Conservation (phyloP, 352 stramenopile species). For the Thalassiosira allenii region DNA sequence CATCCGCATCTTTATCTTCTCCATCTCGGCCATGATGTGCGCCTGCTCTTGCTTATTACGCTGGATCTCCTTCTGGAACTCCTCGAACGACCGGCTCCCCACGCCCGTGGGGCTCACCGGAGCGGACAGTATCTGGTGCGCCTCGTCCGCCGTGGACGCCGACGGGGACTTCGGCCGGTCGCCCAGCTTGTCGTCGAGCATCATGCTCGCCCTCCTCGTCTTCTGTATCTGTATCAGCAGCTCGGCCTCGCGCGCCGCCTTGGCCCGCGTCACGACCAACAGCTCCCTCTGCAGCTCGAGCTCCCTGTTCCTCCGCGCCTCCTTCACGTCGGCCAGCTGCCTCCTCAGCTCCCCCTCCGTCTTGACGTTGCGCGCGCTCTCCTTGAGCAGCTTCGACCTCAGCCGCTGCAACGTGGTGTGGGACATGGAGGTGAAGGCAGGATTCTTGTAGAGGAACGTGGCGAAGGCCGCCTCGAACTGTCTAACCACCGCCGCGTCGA, state of each 20-base stretch:
- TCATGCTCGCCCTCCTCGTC: conserved; percentile 22
- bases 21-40: conserved; percentile 35
- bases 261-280: conserved; percentile 33
- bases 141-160: too few relatives aligned
- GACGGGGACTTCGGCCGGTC: too few relatives aligned
- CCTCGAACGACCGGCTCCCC: conserved; percentile 2
- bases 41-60: conserved; percentile 38
- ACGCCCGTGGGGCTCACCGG: conserved; percentile 7
- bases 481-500: too few relatives aligned
- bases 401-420: conserved; percentile 37
- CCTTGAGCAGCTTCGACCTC: conserved; percentile 33
- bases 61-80: conserved; percentile 16
- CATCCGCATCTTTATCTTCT: conserved; percentile 49
- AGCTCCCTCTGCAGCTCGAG: conserved; percentile 50
- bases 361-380: conserved; percentile 35
- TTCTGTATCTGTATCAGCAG: conserved; percentile 42
- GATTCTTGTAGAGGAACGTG: conserved; percentile 56
- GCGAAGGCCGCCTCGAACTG: conserved; percentile 56
- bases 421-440: conserved; percentile 50
- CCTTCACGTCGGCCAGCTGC: conserved; percentile 31
- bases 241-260: conserved; percentile 42
- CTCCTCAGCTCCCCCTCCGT: conserved; percentile 32
- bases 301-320: conserved; percentile 35
- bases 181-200: conserved; percentile 15
- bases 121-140: too few relatives aligned